Base-by-base conservation (phyloP, 73 alveolate species). In the Uronychia binucleata region DNA sequence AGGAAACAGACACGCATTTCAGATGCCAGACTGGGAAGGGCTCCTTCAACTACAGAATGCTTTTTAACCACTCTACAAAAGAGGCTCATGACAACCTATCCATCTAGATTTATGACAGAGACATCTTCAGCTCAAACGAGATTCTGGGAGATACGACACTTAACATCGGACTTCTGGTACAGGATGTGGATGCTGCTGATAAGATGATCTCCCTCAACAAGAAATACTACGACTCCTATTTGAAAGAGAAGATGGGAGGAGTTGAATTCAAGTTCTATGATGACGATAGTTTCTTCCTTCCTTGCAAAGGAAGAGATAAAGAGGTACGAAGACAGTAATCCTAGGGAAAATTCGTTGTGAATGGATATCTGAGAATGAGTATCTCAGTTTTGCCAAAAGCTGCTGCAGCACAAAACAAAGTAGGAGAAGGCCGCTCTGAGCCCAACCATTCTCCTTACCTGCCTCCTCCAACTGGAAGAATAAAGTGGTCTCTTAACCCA, bases 41-140 rank as follows among this genome's bases (percentile, higher is more conserved):
- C n/a, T 88, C 98, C 59, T 98, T 97, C 83, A 97, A 98, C 88
- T 98, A 99, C 99, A 96, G 99, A 96, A 91, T 98, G 82, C 92
- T 93, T 26, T 92, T 92, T 75, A 97, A 94, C 30, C 58, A 67
- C 26, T 97, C 98, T 60, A 82, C 96, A 67, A 94, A 94, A 77
- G 79, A 34, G 26, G 67, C 77, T 26, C 98, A 98, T 27, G 93
- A 86, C 81, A 75, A 80, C 30, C 82, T 97, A 58, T 81, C 95
- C 34, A 34, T 98, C 31, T 98, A 98, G 88, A 94, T 93, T 0
- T 98, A 90, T 89, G 99, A 98, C 87, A 93, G 95, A 67, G 99
- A 98, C 88, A 81, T 96, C 84, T 93, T 98, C 75, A 83, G 96
- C 35, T 88, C 97, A 34, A 98, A 97, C 91, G 99, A 98, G 83